Conservation (phyloP, 352 stramenopile species). For the Elongisporangium senticosum region DNA sequence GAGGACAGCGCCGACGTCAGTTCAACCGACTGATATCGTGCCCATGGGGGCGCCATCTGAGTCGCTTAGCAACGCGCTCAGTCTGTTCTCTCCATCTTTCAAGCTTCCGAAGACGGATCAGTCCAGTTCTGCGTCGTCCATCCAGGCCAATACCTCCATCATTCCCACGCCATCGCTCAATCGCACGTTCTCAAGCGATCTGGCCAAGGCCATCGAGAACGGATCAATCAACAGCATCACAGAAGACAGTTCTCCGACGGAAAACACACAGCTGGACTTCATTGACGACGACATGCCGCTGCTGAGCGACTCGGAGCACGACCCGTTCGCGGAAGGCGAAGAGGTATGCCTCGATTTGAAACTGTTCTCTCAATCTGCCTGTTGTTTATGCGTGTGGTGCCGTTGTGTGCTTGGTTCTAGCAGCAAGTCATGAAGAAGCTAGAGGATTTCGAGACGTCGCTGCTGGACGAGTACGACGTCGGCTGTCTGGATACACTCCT, state of each 20-base stretch:
- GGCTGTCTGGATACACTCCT: conserved; percentile 79
- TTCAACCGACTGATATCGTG: not conserved
- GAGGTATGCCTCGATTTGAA: conserved; percentile 38
- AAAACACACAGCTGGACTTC: conserved; percentile 37
- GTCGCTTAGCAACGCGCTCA: conserved; percentile 19
- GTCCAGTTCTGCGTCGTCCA: not conserved
- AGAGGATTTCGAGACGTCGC: conserved; percentile 83
- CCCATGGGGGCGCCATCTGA: not conserved
- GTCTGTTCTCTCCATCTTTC: conserved; percentile 55
- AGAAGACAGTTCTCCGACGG: not conserved
- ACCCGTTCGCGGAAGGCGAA: conserved; percentile 68
- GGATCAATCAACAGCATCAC: not conserved
- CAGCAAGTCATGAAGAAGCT: conserved; percentile 86
- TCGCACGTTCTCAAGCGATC: not conserved
- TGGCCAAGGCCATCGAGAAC: not conserved
- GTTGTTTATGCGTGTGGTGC: conserved; percentile 7
- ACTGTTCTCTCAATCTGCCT: conserved; percentile 7
- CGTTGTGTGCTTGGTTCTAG: conserved; percentile 25
- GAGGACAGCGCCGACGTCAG: conserved; percentile 10
- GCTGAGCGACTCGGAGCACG: conserved; percentile 62
- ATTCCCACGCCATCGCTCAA: not conserved
- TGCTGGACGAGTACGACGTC: conserved; percentile 85
- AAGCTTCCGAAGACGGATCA: conserved; percentile 3
- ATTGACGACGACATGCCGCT: conserved; percentile 72
- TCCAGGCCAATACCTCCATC: not conserved